Conservation (phyloP, 1,284 basidiomycete genomes). For the Heterobasidion irregulare region DNA sequence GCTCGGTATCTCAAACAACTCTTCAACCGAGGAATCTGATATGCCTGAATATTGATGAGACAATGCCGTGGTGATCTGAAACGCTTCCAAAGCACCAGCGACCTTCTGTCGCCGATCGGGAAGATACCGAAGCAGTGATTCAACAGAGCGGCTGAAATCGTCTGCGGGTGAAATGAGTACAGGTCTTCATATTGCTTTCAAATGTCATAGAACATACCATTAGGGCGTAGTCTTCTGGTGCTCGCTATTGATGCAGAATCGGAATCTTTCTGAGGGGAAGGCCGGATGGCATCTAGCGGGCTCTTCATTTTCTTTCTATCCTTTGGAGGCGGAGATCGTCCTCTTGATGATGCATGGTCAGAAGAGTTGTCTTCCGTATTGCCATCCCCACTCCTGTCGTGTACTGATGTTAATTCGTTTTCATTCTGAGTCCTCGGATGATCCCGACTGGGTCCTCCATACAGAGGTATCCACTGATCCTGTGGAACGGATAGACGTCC, state of each 20-base stretch:
- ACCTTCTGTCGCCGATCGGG: slow-evolving; percentile 84
- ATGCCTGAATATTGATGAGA: slow-evolving; percentile 56
- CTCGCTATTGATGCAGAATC: slow-evolving; percentile 47
- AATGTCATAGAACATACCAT: slow-evolving; percentile 1
- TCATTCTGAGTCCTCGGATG: slow-evolving; percentile 14
- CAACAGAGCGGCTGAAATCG: slow-evolving; percentile 53
- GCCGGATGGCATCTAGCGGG: slow-evolving; percentile 43
- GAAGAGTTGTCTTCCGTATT: slow-evolving; percentile 3
- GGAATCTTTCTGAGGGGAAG: slow-evolving; percentile 43
- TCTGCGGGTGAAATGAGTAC: slow-evolving; percentile 27
- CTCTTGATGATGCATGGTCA: slow-evolving; percentile 1
- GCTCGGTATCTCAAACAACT: slow-evolving; percentile 70
- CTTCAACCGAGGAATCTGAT: slow-evolving; percentile 60
- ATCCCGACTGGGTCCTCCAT: slow-evolving; percentile 58
- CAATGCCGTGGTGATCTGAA: slow-evolving; percentile 65
- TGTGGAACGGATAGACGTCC: slow-evolving; percentile 69
- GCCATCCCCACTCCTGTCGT: background rate
- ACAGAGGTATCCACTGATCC: slow-evolving; percentile 78
- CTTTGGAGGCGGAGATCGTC: background rate
- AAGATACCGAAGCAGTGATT: slow-evolving; percentile 66
- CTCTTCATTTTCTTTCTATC: slow-evolving; percentile 35
- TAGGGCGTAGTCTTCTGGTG: slow-evolving; percentile 10
- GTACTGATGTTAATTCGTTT: slow-evolving; percentile 19
- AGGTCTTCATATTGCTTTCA: background rate
- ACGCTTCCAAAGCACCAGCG: slow-evolving; percentile 59